These are phyloP conservation scores for Begonia fuchsioides DNA, from an alignment of 306 rosid genomes.

Conservation along the genomic window DNA sequence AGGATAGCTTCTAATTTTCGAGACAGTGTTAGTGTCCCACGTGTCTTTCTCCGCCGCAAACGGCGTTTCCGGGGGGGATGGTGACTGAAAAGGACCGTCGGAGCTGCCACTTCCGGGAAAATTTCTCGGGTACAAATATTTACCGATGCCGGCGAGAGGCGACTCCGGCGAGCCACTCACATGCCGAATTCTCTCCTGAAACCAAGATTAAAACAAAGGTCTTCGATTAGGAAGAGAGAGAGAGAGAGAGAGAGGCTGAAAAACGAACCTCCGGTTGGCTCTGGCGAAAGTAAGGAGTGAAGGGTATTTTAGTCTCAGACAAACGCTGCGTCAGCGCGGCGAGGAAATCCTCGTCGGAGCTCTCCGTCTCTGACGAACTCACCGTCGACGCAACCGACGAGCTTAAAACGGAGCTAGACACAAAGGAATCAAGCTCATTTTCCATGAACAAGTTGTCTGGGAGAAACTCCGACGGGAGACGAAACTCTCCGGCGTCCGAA, in stretches of 20 bases:
- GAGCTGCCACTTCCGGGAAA: not conserved
- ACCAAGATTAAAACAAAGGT: too few relatives aligned
- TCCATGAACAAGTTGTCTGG: not conserved
- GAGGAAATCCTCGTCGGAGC: slow-evolving; percentile 9
- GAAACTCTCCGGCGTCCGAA: slow-evolving; percentile 1
- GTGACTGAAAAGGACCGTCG: not conserved
- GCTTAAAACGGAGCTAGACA: not conserved
- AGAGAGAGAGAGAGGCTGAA: not conserved
- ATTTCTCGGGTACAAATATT: not conserved
- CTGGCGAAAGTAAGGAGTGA: not conserved
- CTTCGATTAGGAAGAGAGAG: not conserved
- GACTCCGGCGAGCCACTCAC: slow-evolving; percentile 11
- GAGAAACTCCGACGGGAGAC: slow-evolving; percentile 5
- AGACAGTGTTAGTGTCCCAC: slow-evolving; percentile 11
- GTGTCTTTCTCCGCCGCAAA: slow-evolving; percentile 33
- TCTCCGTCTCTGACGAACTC: slow-evolving; percentile 2
- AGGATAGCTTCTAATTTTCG: slow-evolving; percentile 18
- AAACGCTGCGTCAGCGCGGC: slow-evolving; percentile 8
- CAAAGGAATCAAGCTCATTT: not conserved
- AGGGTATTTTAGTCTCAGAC: not conserved
- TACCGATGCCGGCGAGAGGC: slow-evolving; percentile 1
- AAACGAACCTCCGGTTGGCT: slow-evolving; percentile 1
- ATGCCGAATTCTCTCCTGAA: not conserved
- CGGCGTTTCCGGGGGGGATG: slow-evolving; percentile 52
- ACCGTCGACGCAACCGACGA: not conserved